Base-by-base conservation (phyloP, 306 rosid species). In the Geum urbanum region DNA sequence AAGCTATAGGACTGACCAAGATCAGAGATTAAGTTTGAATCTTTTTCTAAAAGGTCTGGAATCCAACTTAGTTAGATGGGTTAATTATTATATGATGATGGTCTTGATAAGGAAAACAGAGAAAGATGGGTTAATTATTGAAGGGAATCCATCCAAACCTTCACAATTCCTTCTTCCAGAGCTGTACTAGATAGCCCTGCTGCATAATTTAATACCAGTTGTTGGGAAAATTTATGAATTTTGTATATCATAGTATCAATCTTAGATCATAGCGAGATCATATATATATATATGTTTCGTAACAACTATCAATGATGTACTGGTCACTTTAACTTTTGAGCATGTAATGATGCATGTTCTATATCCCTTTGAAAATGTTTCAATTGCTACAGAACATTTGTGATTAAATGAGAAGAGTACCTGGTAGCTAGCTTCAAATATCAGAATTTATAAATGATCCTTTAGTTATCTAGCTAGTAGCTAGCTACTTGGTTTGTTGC, bases 91-190 rank as follows among this genome's bases (percentile, higher is more conserved):
- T 63, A 68, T 54, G 48, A 35, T 37, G 74, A 69, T 70, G 70
- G 51, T 20, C 45, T 63, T 54, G 46, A 66, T 66, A 18, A n/a
- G 35, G 37, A 41, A n/a, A 32, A 5, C 5, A 32, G 39, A 54
- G 12, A 27, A 40, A 32, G 14, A 74, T n/a, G 58, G 43, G 60
- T 52, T 80, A 78, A 63, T 67, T 13, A 63, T 84, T 76, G 76
- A 77, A 71, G 75, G 52, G 73, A 63, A 81, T 79, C 69, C 58
- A 19, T 15, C 78, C 71, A 73, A 75, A 66, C 58, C 63, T 77
- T 14, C 32, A 27, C 9, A 63, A 22, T 83, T 86, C 84, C 50
- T 74, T 79, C 73, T 27, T 80, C 84, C 61, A 12, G 39, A 39
- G 19, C 62, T 19, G 16, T 39, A 9, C 62, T n/a, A 13, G 72